A percentile compares a stretch with the other conserved stretches of the same genome.
phyloP scores from a whole-genome alignment of 352 stramenopile genomes.

The Peronospora belbahrii region DNA sequence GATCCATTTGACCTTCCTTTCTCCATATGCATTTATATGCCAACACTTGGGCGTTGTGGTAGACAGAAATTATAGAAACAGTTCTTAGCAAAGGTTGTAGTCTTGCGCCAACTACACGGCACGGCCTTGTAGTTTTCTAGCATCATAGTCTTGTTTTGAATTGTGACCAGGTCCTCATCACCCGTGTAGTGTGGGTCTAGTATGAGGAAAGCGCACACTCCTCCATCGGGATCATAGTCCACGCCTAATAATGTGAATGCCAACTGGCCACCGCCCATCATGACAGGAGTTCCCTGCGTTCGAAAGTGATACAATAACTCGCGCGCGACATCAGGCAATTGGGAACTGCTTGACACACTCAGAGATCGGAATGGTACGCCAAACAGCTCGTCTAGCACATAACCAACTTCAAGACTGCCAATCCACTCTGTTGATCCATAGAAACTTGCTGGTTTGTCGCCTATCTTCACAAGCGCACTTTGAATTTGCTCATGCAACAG shows the following conservation, averaged over 20 bases:
- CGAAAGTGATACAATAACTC: slow-evolving; percentile 73
- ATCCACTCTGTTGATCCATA: slow-evolving; percentile 75
- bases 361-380: slow-evolving; percentile 68
- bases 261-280: slow-evolving; percentile 78
- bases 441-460: slow-evolving; percentile 69
- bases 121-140: slow-evolving; percentile 77
- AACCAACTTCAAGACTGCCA: slow-evolving; percentile 78
- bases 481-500: slow-evolving; percentile 73
- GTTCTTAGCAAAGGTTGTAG: slow-evolving; percentile 44
- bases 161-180: slow-evolving; percentile 49
- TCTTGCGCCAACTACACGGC: slow-evolving; percentile 58
- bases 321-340: slow-evolving; percentile 49
- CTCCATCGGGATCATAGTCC: slow-evolving; percentile 49
- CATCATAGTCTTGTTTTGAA: slow-evolving; percentile 49
- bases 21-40: slow-evolving; percentile 12
- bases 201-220: slow-evolving; percentile 67
- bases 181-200: slow-evolving; percentile 80
- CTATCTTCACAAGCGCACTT: slow-evolving; percentile 63
- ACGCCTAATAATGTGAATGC: slow-evolving; percentile 81
- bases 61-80: slow-evolving; percentile 77
- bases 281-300: slow-evolving; percentile 73
- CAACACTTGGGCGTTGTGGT: slow-evolving; percentile 43
- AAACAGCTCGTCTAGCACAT: slow-evolving; percentile 69
- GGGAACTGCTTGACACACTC: slow-evolving; percentile 44
- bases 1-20: not conserved